Conservation (phyloP, 805 yeast species). For the Pachysolen tannophilus region DNA sequence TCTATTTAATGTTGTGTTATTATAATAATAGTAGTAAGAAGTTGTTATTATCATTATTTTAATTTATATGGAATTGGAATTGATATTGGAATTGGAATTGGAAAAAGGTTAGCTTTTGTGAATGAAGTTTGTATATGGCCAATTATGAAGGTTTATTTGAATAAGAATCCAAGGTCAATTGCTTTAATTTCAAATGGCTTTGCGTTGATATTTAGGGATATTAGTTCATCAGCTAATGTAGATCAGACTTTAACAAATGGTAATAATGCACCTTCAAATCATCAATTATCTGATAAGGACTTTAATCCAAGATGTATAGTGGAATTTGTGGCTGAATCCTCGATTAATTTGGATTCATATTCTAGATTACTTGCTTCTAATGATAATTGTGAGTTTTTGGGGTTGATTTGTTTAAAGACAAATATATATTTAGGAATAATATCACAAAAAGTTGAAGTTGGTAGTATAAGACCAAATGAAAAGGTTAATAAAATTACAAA, state of each 20-base stretch:
- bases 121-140: too few relatives aligned
- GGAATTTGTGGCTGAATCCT: constrained; percentile 40
- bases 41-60: too few relatives aligned
- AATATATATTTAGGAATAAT: constrained; percentile 51
- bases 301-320: constrained; percentile 34
- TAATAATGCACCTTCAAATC: constrained; percentile 8
- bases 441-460: constrained; percentile 46
- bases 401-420: constrained; percentile 48
- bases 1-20: too few relatives aligned
- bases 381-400: constrained; percentile 45
- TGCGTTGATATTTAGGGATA: constrained; percentile 54
- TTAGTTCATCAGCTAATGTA: constrained; percentile 5
- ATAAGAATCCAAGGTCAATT: constrained; percentile 60
- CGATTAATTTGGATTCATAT: constrained; percentile 28
- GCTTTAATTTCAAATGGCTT: constrained; percentile 52
- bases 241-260: not conserved
- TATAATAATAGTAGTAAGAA: too few relatives aligned
- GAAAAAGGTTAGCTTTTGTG: too few relatives aligned
- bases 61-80: too few relatives aligned
- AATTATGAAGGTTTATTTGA: constrained; percentile 63
- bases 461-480: constrained; percentile 50
- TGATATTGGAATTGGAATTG: too few relatives aligned
- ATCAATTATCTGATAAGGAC: constrained; percentile 18
- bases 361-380: constrained; percentile 31
- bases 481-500: constrained; percentile 45